phyloP scores from a whole-genome alignment of 768 basidiomycete species.

The Sistotremastrum suecicum region DNA sequence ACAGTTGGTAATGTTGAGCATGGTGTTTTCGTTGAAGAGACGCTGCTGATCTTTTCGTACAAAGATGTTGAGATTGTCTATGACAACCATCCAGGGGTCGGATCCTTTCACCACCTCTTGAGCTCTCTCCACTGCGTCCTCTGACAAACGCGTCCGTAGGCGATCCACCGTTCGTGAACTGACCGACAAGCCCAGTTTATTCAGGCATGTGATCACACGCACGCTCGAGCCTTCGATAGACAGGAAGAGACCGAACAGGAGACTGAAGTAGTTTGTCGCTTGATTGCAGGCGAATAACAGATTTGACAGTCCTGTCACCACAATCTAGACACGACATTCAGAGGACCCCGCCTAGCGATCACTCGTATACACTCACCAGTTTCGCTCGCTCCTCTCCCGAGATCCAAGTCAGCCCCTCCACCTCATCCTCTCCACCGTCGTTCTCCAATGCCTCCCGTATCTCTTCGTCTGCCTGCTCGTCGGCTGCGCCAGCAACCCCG shows the following conservation, averaged over 20 bases:
- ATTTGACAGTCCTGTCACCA: conserved; percentile 9
- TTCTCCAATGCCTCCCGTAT: too few relatives aligned
- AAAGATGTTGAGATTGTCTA: conserved; percentile 23
- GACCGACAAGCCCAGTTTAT: conserved; percentile 16
- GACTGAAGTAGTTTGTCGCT: conserved; percentile 16
- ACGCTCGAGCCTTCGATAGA: conserved; percentile 17
- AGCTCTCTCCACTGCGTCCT: conserved; percentile 13
- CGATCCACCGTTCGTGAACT: conserved; percentile 15
- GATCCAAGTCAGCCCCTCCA: too few relatives aligned
- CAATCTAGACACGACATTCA: conserved; percentile 5
- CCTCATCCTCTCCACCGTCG: too few relatives aligned
- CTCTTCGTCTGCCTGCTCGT: too few relatives aligned
- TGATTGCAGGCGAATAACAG: conserved; percentile 15
- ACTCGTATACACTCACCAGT: too few relatives aligned
- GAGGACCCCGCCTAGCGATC: too few relatives aligned
- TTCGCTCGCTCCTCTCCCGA: too few relatives aligned
- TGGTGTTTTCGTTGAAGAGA: conserved; percentile 15
- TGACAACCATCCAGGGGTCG: conserved; percentile 11
- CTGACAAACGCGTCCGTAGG: conserved; percentile 14
- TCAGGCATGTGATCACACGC: conserved; percentile 15
- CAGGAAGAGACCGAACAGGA: conserved; percentile 19
- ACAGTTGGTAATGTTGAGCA: conserved; percentile 17
- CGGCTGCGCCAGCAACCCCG: too few relatives aligned
- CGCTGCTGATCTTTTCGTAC: conserved; percentile 18
- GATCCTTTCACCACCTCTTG: conserved; percentile 12